Conservation (phyloP, 139 green algal species). For the Chlamydomonas schloesseri region DNA sequence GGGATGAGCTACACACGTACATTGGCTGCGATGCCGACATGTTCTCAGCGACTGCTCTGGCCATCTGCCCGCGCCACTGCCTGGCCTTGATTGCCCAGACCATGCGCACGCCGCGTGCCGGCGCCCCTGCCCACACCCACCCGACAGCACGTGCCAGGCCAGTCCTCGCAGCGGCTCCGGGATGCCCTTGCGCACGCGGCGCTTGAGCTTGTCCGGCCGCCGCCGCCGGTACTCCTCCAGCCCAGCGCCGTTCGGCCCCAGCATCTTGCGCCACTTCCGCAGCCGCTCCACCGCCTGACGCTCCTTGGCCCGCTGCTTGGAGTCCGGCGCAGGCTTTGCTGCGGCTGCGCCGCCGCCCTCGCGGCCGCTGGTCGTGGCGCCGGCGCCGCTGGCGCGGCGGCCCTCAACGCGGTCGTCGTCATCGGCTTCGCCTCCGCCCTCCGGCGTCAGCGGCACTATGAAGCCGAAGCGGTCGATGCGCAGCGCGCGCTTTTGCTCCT, state of each 20-base stretch:
- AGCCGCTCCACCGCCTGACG: conserved; percentile 35
- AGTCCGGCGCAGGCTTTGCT: neutral
- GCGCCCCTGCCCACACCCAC: conserved; percentile 45
- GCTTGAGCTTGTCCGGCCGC: conserved; percentile 68
- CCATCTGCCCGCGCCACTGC: too few relatives aligned
- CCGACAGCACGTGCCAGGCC: conserved; percentile 78
- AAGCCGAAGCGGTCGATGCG: conserved; percentile 54
- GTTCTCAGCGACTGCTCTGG: too few relatives aligned
- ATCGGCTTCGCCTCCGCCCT: neutral
- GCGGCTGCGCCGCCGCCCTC: neutral
- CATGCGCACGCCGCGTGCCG: too few relatives aligned
- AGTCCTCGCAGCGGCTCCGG: conserved; percentile 71
- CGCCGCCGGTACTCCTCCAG: conserved; percentile 55
- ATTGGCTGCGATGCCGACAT: too few relatives aligned
- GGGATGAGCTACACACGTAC: too few relatives aligned
- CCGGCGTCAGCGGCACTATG: conserved; percentile 10
- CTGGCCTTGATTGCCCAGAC: too few relatives aligned
- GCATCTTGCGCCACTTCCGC: conserved; percentile 72
- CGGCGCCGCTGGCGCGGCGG: neutral
- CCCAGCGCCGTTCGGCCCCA: conserved; percentile 48
- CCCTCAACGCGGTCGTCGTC: neutral
- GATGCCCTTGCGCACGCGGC: conserved; percentile 76
- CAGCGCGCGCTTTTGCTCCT: neutral
- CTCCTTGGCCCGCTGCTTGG: neutral
- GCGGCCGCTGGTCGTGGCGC: conserved; percentile 5